These are phyloP conservation scores for Globisporangium cylindrosporum DNA, from an alignment of 352 stramenopile species.

Conservation along the genomic window DNA sequence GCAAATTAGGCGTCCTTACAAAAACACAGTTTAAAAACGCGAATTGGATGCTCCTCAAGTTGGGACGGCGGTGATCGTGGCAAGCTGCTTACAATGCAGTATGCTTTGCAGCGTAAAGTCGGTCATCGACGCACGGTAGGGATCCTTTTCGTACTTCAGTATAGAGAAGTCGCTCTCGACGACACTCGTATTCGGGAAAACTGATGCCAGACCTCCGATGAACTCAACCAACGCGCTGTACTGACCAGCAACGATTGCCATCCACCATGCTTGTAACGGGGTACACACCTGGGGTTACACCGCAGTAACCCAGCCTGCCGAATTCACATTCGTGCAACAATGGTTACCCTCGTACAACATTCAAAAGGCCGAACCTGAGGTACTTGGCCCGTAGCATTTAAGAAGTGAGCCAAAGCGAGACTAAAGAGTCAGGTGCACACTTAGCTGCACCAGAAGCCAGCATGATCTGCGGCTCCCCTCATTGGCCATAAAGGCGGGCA, in stretches of 20 bases:
- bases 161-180: constrained; percentile 1
- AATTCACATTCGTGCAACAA: too few species aligned
- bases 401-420: too few species aligned
- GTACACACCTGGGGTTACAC: too few species aligned
- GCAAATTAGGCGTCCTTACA: constrained; percentile 3
- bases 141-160: constrained; percentile 4
- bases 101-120: constrained; percentile 2
- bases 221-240: constrained; percentile 1
- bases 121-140: not conserved
- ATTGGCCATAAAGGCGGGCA: too few species aligned
- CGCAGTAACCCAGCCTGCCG: too few species aligned
- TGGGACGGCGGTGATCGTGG: not conserved
- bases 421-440: too few species aligned
- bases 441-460: too few species aligned
- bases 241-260: not conserved
- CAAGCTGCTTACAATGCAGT: constrained; percentile 3
- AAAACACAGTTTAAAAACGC: not conserved
- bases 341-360: too few species aligned
- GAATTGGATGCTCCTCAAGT: not conserved
- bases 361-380: too few species aligned
- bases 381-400: too few species aligned
- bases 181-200: not conserved
- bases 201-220: not conserved
- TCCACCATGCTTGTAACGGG: not conserved
- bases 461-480: too few species aligned